Evolutionary conservation across 2,329 filamentous ascomycete species (phyloP), one percentile per base, ranked within the genome.

Genomic region (Phaeosphaeria sp.): DNA sequence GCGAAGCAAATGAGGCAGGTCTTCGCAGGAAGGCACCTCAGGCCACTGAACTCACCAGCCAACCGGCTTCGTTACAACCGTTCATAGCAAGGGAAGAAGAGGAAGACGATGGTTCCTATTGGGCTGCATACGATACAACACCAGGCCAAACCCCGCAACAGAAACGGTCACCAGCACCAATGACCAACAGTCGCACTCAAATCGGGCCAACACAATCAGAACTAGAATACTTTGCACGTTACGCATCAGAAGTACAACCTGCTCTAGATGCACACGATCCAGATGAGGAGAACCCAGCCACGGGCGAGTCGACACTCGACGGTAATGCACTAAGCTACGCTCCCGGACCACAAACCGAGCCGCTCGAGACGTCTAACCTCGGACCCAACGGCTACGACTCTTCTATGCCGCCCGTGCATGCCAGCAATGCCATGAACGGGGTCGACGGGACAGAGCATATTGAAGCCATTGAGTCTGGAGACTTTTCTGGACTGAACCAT

Each of bases 241-340:
- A 95, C 74, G 88, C 90, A 66, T 69, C 71, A n/a, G 82, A 86
- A 62, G 90, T 94, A 9, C 91, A 94, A 72, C 90, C 91, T 2
- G 90, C 90, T 30, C 87, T 94, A 82, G 91, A 94, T 75, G 87
- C 87, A 55, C 88, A 93, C 73, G 90, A 93, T 64, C 90, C 90
- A n/a, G 89, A 92, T 66, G 90, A 92, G 77, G 88, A 80, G 44
- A 71, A 76, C 20, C 70, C 81, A 1, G 80, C 78, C 15, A 64
- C 72, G 10, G 75, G 80, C 44, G 77, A 83, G 18, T 85, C 84
- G 5, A 85, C 85, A 0, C 74, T 88, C 30, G 81, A 83, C 46
- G 85, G 85, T 22, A 55, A 86, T 56, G 74, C 82, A 5, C 71
- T 87, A 17, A 58, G 60, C 47, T 65, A 71, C 72, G 80, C 56